A percentile compares a stretch with the other conserved stretches of the same genome.
Evolutionary conservation across 129 eudicot genomes (phyloP).

Genomic region (Tagetes erecta): DNA sequence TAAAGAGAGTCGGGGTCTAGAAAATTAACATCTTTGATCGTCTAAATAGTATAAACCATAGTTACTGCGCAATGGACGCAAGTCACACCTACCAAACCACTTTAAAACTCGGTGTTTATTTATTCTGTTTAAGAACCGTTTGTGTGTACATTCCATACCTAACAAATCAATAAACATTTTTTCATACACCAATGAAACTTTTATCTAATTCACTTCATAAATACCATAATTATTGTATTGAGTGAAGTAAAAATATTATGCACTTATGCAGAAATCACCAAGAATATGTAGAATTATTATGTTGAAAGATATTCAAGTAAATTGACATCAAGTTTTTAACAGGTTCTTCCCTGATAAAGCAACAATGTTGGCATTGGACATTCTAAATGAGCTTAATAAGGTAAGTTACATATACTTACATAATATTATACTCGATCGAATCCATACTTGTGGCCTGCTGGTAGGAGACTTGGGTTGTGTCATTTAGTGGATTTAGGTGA

Average conservation of each 20-base stretch:
- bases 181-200: not conserved
- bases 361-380: slow-evolving; percentile 53
- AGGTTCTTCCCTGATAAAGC: slow-evolving; percentile 96
- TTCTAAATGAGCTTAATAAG: slow-evolving; percentile 72
- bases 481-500: no score
- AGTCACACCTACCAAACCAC: no score
- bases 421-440: slow-evolving; percentile 5
- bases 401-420: slow-evolving; percentile 32
- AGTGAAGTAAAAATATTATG: not conserved
- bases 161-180: not conserved
- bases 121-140: no score
- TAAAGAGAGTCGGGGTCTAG: not conserved
- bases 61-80: no score
- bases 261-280: not conserved
- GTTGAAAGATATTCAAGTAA: slow-evolving; percentile 1
- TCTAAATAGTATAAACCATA: no score
- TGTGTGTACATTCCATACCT: not conserved
- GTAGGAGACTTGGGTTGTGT: no score
- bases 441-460: no score
- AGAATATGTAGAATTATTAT: not conserved
- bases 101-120: no score
- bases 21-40: not conserved
- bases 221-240: not conserved
- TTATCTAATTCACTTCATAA: not conserved
- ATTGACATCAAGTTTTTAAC: slow-evolving; percentile 30